These are phyloP conservation scores for Pythium biforme DNA, from an alignment of 352 stramenopile genomes.

Conservation along the genomic window DNA sequence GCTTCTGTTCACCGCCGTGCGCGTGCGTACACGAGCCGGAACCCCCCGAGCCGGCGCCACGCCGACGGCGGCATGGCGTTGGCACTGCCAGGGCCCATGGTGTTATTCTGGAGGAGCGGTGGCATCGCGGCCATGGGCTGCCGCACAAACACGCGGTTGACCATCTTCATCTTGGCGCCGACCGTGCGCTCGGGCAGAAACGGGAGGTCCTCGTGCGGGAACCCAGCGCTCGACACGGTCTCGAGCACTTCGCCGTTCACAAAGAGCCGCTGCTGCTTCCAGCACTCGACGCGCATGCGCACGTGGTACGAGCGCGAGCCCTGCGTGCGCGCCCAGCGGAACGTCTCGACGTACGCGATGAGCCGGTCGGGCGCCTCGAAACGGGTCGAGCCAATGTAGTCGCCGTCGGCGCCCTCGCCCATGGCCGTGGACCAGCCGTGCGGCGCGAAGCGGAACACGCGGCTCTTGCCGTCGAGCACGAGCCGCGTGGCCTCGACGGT, in stretches of 20 bases:
- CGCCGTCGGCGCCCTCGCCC: constrained; percentile 31
- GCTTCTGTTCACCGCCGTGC: constrained; percentile 4
- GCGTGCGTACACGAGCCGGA: constrained; percentile 17
- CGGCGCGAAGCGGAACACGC: constrained; percentile 54
- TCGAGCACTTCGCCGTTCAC: constrained; percentile 49
- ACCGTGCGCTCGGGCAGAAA: constrained; percentile 54
- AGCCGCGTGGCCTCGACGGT: constrained; percentile 40
- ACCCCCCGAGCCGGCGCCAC: constrained; percentile 16
- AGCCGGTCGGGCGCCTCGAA: constrained; percentile 41
- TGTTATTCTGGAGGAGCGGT: background rate
- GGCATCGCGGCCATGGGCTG: constrained; percentile 1
- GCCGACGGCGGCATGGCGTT: background rate
- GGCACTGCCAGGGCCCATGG: background rate
- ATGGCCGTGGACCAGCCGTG: constrained; percentile 48
- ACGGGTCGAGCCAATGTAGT: constrained; percentile 65
- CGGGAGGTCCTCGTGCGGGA: constrained; percentile 36
- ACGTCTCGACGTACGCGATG: constrained; percentile 51
- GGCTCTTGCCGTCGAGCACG: constrained; percentile 58
- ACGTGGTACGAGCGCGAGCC: constrained; percentile 37
- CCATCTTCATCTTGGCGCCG: constrained; percentile 33
- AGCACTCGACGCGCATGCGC: constrained; percentile 44
- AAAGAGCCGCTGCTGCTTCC: constrained; percentile 36
- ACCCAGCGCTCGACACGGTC: constrained; percentile 25
- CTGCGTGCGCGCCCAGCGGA: constrained; percentile 28
- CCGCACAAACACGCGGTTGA: constrained; percentile 13